Base-by-base conservation (phyloP, 73 alveolate genomes). In the Paraurostyla sp. region DNA sequence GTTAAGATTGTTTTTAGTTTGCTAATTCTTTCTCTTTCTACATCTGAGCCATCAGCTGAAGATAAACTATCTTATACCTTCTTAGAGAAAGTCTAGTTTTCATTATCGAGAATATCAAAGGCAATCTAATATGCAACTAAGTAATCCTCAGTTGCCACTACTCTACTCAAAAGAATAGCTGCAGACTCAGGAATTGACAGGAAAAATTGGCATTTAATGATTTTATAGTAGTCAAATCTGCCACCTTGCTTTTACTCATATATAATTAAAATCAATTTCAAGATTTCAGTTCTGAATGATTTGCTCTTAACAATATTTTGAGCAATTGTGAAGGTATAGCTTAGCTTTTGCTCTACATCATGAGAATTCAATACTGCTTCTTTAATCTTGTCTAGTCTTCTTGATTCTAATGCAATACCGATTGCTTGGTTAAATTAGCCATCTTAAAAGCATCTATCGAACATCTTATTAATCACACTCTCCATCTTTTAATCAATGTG, bases 331-430 rank as follows among this genome's bases (percentile, higher is more conserved):
- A 90, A 96, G 13, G 97, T 96, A 86, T 95, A 96, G 84, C 88
- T 48, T 4, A 96, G 65, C 87, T 90, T 92, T 20, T 89, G 93
- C 65, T 84, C 71, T 58, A 92, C 65, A 45, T 93, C 95, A 20
- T 95, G 88, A 62, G 97, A 75, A 76, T 83, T 81, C 60, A 85
- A 96, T 42, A 97, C 89, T 9, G 98, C 94, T 7, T 52, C 91
- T 41, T 95, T 92, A 33, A 97, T 94, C 82, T 92, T 91, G 95
- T 98, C 99, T 65, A 98, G 88, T 82, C 98, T 95, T 90, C 98
- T 90, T 23, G 99, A 80, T 80, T 98, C 99, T 59, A 98, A 68
- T 11, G 99, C 97, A 56, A 98, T 91, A 11, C 99, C 99, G 42
- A 98, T 88, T 36, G 99, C 99, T 88, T 97, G 98, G 85, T 86